These are phyloP conservation scores for Drosera spatulata DNA, from an alignment of 179 eudicot genomes.

Conservation along the genomic window DNA sequence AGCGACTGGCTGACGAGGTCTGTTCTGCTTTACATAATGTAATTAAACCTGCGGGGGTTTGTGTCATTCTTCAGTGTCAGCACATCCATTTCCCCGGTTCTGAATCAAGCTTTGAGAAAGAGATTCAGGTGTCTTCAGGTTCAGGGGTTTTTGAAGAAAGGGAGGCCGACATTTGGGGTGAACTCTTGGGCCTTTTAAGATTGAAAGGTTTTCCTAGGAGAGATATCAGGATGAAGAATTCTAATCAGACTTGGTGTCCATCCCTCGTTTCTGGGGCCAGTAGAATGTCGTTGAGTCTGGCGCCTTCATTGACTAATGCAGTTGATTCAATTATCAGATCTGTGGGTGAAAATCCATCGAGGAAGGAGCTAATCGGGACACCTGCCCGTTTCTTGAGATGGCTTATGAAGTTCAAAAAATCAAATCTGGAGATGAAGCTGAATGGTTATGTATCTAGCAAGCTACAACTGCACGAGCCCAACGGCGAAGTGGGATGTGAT, in stretches of 20 bases:
- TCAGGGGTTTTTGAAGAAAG: conserved; percentile 51
- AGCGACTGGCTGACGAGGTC: conserved; percentile 64
- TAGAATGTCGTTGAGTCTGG: conserved; percentile 14
- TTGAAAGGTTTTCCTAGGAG: conserved; percentile 24
- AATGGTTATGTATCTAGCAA: conserved; percentile 29
- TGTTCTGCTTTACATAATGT: conserved; percentile 50
- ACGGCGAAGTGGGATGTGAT: conserved; percentile 10
- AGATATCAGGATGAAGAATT: conserved; percentile 14
- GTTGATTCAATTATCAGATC: conserved; percentile 52
- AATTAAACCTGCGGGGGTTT: conserved; percentile 62
- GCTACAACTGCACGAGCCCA: conserved; percentile 15
- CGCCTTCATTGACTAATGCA: conserved; percentile 44
- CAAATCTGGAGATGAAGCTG: conserved; percentile 52
- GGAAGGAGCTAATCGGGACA: conserved; percentile 70
- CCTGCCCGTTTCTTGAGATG: conserved; percentile 64
- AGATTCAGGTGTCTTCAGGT: conserved; percentile 40
- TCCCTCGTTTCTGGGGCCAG: conserved; percentile 14
- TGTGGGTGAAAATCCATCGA: conserved; percentile 72
- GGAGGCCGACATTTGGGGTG: conserved; percentile 40
- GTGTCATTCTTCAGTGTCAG: conserved; percentile 56
- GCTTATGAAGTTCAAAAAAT: conserved; percentile 56
- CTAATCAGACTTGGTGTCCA: conserved; percentile 49
- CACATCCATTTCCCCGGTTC: conserved; percentile 55
- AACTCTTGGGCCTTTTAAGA: conserved; percentile 46
- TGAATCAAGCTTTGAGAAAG: conserved; percentile 31